Base-by-base conservation (phyloP, 371 early-diverging fungal species). In the Haplosporangium sp. region DNA sequence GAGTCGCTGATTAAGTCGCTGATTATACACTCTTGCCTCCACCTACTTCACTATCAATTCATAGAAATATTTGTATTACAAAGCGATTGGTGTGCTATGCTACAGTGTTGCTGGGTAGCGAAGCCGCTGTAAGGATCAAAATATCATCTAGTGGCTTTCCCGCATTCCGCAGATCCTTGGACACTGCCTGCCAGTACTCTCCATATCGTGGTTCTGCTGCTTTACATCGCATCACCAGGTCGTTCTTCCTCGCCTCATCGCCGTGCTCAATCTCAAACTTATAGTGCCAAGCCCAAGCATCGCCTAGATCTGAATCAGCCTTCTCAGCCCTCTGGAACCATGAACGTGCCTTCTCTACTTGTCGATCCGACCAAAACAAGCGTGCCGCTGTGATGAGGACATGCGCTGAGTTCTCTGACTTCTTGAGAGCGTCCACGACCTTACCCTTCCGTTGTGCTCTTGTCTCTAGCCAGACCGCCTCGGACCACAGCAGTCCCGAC, bases 211-310 rank as follows among this genome's bases (percentile, higher is more conserved):
- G 98, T 58, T 94, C 94, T 5, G 97, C 93, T 5, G 84, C 83
- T 0, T 86, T 84, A 79, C 95, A 97, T 23, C 87, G 85, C 48
- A 82, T 81, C n/a, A 94, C 82, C 41, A 96, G 84, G 20, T 85
- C 79, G 12, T 82, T 63, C 42, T 89, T 89, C 45, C 70, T 81
- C 64, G 86, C 84, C 62, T 85, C 85, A 13, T 84, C 87, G 0
- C 96, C 95, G 70, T 95, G 91, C 67, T 90, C 86, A 51, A 82
- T 59, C 82, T 98, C 98, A 84, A 98, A 97, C 62, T 92, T 91
- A 64, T 91, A 91, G 90, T 92, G 95, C 95, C 96, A 98, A 10
- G 96, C 98, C 95, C 96, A 98, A 1, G 94, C 87, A 80, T 98
- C 99, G 5, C 98, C 99, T 12, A 90, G 84, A 74, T 98, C 95